Evolutionary conservation across 2,329 filamentous ascomycete genomes (phyloP).

Genomic region (Penicillium sp.): DNA sequence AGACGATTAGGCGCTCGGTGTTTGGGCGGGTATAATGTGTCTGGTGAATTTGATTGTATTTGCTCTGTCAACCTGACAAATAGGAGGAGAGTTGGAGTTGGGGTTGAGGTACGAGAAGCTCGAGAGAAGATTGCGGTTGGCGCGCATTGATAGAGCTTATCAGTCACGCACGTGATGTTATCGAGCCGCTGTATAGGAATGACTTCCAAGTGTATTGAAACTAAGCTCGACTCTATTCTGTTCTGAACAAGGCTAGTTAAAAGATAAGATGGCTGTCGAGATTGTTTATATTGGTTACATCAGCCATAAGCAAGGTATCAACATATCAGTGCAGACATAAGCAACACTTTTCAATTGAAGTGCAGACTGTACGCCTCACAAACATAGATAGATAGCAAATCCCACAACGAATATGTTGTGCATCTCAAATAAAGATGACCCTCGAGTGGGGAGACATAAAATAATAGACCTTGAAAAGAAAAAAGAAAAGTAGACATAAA

Average conservation of each 20-base stretch:
- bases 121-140: background rate
- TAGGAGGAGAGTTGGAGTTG: background rate
- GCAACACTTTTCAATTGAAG: slow-evolving; percentile 15
- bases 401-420: slow-evolving; percentile 12
- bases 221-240: background rate
- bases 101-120: background rate
- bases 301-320: slow-evolving; percentile 16
- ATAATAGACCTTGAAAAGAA: slow-evolving; percentile 18
- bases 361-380: slow-evolving; percentile 23
- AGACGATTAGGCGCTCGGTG: background rate
- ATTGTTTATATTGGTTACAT: slow-evolving; percentile 13
- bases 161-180: slow-evolving; percentile 12
- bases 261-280: background rate
- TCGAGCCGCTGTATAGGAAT: background rate
- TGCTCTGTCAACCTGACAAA: background rate
- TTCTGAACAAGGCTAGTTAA: background rate
- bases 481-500: slow-evolving; percentile 4
- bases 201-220: background rate
- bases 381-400: slow-evolving; percentile 8
- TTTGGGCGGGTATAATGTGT: background rate
- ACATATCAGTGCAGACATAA: slow-evolving; percentile 11
- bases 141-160: background rate
- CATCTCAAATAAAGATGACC: slow-evolving; percentile 8
- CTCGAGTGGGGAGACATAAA: slow-evolving; percentile 19
- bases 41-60: background rate